phyloP scores from a whole-genome alignment of 2,329 filamentous ascomycete genomes.

The Nectriaceae sp. region DNA sequence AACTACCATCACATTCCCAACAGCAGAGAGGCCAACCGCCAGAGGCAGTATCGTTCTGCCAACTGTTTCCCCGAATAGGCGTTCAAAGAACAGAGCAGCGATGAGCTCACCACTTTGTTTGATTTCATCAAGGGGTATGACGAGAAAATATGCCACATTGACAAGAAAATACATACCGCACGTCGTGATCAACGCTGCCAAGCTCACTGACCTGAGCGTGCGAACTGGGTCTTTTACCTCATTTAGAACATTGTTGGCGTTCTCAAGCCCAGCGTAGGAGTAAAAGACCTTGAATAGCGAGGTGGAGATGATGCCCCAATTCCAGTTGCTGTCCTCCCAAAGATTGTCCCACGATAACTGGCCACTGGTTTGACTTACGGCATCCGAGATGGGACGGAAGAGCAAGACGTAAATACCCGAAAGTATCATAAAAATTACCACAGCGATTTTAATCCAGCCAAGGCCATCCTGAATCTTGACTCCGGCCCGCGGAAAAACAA shows the following conservation, averaged over 20 bases:
- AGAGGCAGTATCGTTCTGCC: constrained; percentile 62
- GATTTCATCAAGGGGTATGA: constrained; percentile 68
- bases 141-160: constrained; percentile 63
- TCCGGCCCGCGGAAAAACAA: constrained; percentile 57
- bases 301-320: constrained; percentile 67
- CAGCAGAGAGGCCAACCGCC: constrained; percentile 66
- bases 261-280: constrained; percentile 66
- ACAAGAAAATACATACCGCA: constrained; percentile 67
- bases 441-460: constrained; percentile 63
- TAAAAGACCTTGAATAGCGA: constrained; percentile 70
- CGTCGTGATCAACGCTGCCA: constrained; percentile 61
- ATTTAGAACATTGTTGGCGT: constrained; percentile 70
- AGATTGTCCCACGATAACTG: constrained; percentile 50
- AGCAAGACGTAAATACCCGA: constrained; percentile 62
- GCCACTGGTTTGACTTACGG: constrained; percentile 1
- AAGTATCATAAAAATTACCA: constrained; percentile 62
- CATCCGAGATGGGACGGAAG: constrained; percentile 35
- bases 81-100: constrained; percentile 67
- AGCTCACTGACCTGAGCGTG: constrained; percentile 63
- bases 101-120: constrained; percentile 67
- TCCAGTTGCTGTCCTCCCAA: constrained; percentile 69
- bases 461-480: constrained; percentile 62
- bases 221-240: constrained; percentile 69
- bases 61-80: constrained; percentile 59
- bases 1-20: constrained; percentile 73